phyloP scores from a whole-genome alignment of 352 stramenopile genomes.

The Globisporangium nagaii region DNA sequence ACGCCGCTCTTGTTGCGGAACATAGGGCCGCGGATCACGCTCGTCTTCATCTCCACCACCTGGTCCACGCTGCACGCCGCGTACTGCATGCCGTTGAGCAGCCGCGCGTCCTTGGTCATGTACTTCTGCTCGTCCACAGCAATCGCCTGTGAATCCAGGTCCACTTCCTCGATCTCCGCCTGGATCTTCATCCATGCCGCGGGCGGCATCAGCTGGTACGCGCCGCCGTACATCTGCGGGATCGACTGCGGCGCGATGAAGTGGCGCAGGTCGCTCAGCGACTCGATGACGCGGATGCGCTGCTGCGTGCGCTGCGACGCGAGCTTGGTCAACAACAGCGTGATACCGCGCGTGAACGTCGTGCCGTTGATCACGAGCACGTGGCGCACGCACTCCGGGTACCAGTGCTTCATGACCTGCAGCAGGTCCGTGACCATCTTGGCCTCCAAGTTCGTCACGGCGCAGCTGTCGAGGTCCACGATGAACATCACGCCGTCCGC shows the following conservation, averaged over 20 bases:
- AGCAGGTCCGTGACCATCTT: constrained; percentile 65
- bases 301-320: constrained; percentile 39
- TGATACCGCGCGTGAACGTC: constrained; percentile 43
- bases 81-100: constrained; percentile 82
- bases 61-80: constrained; percentile 58
- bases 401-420: constrained; percentile 53
- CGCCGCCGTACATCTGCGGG: constrained; percentile 57
- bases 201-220: constrained; percentile 46
- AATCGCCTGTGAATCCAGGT: constrained; percentile 32
- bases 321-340: constrained; percentile 45
- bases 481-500: constrained; percentile 65
- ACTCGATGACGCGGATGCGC: constrained; percentile 43
- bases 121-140: constrained; percentile 36
- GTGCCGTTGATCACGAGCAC: constrained; percentile 65
- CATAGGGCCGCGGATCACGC: constrained; percentile 56
- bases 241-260: constrained; percentile 41
- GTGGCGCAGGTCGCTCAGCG: constrained; percentile 35
- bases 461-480: constrained; percentile 50
- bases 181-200: constrained; percentile 59
- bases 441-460: constrained; percentile 43
- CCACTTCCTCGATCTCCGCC: constrained; percentile 66
- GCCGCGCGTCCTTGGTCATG: constrained; percentile 45
- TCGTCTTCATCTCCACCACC: constrained; percentile 64
- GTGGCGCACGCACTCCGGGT: constrained; percentile 53
- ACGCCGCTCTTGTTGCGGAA: constrained; percentile 66